Conservation (phyloP, 306 rosid genomes). For the Sindora glabra region DNA sequence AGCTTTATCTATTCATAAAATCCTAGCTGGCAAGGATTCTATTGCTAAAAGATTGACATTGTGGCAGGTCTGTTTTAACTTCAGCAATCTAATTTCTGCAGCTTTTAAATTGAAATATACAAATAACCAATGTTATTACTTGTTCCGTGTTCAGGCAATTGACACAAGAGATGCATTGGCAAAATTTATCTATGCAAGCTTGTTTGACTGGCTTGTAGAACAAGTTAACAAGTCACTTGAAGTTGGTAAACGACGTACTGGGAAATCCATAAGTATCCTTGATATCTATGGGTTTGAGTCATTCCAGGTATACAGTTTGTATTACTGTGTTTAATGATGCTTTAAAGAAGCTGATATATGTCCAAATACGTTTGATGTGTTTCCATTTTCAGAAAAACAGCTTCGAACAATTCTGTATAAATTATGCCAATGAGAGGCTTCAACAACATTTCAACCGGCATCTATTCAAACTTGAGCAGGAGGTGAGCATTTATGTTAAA, state of each 20-base stretch:
- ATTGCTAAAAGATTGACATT: constrained; percentile 52
- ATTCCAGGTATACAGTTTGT: constrained; percentile 51
- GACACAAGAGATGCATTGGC: constrained; percentile 85
- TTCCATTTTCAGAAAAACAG: constrained; percentile 54
- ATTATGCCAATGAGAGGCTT: constrained; percentile 97
- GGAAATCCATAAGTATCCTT: constrained; percentile 73
- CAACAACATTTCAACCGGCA: constrained; percentile 88
- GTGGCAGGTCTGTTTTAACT: constrained; percentile 57
- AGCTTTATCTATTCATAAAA: constrained; percentile 48
- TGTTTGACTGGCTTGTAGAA: constrained; percentile 92
- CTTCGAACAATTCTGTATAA: constrained; percentile 87
- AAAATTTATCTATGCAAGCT: constrained; percentile 68
- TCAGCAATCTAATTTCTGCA: neutral
- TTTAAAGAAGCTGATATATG: constrained; percentile 4
- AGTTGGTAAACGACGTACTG: constrained; percentile 30
- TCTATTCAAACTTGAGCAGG: constrained; percentile 77
- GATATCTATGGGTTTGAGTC: constrained; percentile 87
- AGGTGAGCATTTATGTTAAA: constrained; percentile 44
- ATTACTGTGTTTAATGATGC: constrained; percentile 1
- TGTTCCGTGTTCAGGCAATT: constrained; percentile 51
- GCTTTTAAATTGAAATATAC: constrained; percentile 9
- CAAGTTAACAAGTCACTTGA: constrained; percentile 75
- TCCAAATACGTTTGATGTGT: constrained; percentile 17
- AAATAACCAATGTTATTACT: neutral
- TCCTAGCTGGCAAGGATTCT: constrained; percentile 54